A percentile compares a stretch with the other conserved stretches of the same genome.
Evolutionary conservation across 1,139 yeast species (phyloP).

Genomic region (Saccharomyces hybrid): DNA sequence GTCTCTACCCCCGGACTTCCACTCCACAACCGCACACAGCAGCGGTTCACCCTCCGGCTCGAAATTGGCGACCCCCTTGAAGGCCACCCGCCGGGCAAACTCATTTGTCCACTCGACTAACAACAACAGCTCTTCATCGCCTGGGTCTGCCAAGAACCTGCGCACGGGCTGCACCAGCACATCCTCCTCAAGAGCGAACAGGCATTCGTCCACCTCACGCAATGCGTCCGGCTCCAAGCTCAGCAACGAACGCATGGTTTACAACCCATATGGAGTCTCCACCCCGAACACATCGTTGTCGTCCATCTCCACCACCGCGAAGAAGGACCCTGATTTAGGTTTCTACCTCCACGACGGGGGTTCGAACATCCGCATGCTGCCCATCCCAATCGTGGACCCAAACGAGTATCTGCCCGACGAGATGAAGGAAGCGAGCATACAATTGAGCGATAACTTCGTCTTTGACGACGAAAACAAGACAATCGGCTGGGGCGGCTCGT

Average conservation of each 20-base stretch:
- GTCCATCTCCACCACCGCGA: constrained; percentile 3
- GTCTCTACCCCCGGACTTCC: not conserved
- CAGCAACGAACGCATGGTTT: constrained; percentile 17
- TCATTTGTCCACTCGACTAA: not conserved
- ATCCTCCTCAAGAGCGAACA: not conserved
- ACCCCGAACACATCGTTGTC: not conserved
- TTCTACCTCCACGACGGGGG: constrained; percentile 32
- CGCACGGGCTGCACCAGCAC: not conserved
- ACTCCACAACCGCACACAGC: not conserved
- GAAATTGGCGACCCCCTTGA: not conserved
- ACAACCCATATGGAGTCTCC: constrained; percentile 29
- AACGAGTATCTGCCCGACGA: constrained; percentile 55
- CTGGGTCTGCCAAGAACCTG: not conserved
- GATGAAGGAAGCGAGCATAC: constrained; percentile 44
- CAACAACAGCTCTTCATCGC: not conserved
- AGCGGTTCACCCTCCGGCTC: not conserved
- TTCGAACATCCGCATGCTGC: constrained; percentile 40
- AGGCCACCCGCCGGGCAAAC: not conserved
- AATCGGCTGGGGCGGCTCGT: constrained; percentile 68
- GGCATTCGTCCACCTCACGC: constrained; percentile 4
- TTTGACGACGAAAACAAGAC: constrained; percentile 38
- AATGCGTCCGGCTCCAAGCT: not conserved
- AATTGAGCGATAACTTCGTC: constrained; percentile 52
- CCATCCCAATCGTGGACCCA: constrained; percentile 63
- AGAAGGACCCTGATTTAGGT: constrained; percentile 15